Evolutionary conservation across 371 early-diverging fungal species (phyloP).

Genomic region (Gilbertella persicaria): DNA sequence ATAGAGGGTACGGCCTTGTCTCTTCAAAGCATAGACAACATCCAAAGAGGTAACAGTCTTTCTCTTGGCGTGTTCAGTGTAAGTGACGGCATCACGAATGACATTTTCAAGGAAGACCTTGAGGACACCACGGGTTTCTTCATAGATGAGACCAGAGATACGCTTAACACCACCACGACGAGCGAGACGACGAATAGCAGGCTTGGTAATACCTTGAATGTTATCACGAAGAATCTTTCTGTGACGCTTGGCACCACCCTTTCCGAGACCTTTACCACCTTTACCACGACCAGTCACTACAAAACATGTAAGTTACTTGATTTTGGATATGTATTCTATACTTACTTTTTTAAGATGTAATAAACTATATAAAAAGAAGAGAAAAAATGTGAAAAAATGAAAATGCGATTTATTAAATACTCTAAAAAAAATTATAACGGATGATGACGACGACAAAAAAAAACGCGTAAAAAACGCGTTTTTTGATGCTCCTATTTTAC

Average conservation of each 20-base stretch:
- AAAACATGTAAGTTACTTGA: neutral
- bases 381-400: slow-evolving; percentile 7
- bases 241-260: slow-evolving; percentile 98
- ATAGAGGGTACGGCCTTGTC: slow-evolving; percentile 96
- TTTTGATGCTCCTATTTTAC: neutral
- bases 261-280: slow-evolving; percentile 97
- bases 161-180: slow-evolving; percentile 99
- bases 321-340: neutral
- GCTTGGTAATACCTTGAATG: slow-evolving; percentile 99
- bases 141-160: slow-evolving; percentile 97
- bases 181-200: slow-evolving; percentile 99
- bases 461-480: neutral
- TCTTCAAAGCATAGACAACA: slow-evolving; percentile 98
- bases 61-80: slow-evolving; percentile 99
- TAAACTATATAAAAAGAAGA: slow-evolving; percentile 5
- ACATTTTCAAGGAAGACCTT: slow-evolving; percentile 98
- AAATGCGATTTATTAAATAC: slow-evolving; percentile 4
- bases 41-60: slow-evolving; percentile 97
- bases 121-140: slow-evolving; percentile 97
- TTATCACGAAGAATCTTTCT: slow-evolving; percentile 98
- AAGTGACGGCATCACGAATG: slow-evolving; percentile 97
- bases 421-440: neutral
- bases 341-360: slow-evolving; percentile 13
- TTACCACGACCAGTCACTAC: slow-evolving; percentile 90
- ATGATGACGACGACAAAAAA: slow-evolving; percentile 9